Conservation (phyloP, 164 flowering plant genomes). For the Malania oleifera region DNA sequence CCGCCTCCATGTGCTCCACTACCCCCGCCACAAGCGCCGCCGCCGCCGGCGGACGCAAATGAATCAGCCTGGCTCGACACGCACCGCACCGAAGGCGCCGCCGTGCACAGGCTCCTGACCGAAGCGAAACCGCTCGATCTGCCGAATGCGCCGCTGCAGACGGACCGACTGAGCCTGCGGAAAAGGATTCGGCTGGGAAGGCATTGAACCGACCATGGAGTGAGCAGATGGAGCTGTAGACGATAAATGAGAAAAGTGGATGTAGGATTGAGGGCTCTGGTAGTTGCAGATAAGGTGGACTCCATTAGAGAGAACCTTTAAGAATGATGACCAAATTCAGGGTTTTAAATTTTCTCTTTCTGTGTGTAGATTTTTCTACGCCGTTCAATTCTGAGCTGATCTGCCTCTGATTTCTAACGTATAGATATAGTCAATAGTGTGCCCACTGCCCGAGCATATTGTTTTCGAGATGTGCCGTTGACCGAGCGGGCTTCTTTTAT, state of each 20-base stretch:
- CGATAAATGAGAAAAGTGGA: conserved; percentile 4
- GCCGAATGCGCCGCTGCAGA: conserved; percentile 5
- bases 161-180: not conserved
- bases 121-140: conserved; percentile 7
- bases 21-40: conserved; percentile 32
- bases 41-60: conserved; percentile 45
- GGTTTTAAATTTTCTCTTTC: too few species aligned
- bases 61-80: conserved; percentile 31
- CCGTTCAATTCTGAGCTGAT: too few species aligned
- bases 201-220: not conserved
- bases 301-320: conserved; percentile 38
- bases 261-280: conserved; percentile 32
- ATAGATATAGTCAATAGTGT: too few species aligned
- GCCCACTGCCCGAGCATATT: too few species aligned
- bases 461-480: too few species aligned
- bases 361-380: too few species aligned
- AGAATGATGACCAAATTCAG: too few species aligned
- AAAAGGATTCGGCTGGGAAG: not conserved
- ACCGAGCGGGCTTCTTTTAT: too few species aligned
- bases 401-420: too few species aligned
- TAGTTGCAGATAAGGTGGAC: conserved; percentile 25
- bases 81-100: conserved; percentile 18
- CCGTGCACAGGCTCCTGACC: conserved; percentile 11
- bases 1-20: conserved; percentile 21
- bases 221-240: conserved; percentile 24